phyloP scores from a whole-genome alignment of 441 rosid genomes.

The Pelargonium exstipulatum region DNA sequence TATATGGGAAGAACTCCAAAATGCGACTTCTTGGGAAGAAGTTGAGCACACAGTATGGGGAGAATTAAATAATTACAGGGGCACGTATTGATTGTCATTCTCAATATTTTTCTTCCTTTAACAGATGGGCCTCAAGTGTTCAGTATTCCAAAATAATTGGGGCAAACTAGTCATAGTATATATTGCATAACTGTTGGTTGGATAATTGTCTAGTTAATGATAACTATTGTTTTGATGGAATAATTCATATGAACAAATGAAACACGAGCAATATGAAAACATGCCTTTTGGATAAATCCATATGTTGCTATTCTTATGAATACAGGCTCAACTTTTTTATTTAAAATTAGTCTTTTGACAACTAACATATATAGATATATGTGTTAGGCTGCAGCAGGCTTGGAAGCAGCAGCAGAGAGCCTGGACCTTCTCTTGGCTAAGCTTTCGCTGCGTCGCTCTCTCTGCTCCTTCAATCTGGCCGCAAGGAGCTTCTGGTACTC shows the following conservation, averaged over 20 bases:
- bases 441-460: slow-evolving; percentile 62
- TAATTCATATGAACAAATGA: too few species aligned
- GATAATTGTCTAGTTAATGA: not conserved
- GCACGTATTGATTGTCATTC: not conserved
- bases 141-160: not conserved
- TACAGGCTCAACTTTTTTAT: too few species aligned
- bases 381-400: slow-evolving; percentile 31
- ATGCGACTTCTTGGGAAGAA: slow-evolving; percentile 77
- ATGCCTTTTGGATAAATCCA: too few species aligned
- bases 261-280: too few species aligned
- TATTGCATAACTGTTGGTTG: not conserved
- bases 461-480: slow-evolving; percentile 59
- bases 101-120: not conserved
- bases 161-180: not conserved
- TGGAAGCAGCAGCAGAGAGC: slow-evolving; percentile 58
- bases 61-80: slow-evolving; percentile 50
- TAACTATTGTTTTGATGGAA: not conserved
- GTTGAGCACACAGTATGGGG: slow-evolving; percentile 78
- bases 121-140: not conserved
- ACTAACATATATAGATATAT: too few species aligned
- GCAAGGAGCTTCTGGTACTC: slow-evolving; percentile 67
- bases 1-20: slow-evolving; percentile 63
- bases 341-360: too few species aligned
- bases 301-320: too few species aligned
- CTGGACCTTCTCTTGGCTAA: slow-evolving; percentile 67